These are phyloP conservation scores for Linum lewisii DNA, from an alignment of 345 rosid species.

Conservation along the genomic window DNA sequence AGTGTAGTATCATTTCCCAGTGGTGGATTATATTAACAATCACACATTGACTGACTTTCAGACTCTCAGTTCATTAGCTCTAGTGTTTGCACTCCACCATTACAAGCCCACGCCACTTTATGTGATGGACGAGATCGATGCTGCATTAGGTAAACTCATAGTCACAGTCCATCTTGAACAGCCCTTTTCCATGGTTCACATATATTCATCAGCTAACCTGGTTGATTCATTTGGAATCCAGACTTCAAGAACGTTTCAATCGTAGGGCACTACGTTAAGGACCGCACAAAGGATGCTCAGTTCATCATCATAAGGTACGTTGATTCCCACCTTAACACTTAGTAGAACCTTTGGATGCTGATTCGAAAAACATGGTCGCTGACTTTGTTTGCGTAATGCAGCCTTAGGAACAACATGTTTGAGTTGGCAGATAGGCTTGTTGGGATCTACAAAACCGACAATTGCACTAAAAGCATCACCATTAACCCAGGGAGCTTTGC, in stretches of 20 bases:
- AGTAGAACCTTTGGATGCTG: neutral
- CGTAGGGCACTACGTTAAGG: conserved; percentile 96
- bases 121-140: conserved; percentile 97
- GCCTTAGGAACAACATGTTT: conserved; percentile 97
- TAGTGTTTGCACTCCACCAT: conserved; percentile 96
- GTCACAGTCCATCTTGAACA: conserved; percentile 1
- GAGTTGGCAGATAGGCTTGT: conserved; percentile 92
- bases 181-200: neutral
- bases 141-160: conserved; percentile 67
- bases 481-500: conserved; percentile 81
- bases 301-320: conserved; percentile 83
- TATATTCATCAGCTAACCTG: neutral
- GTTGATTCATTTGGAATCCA: conserved; percentile 21
- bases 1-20: neutral
- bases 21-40: neutral
- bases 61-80: conserved; percentile 97
- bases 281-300: conserved; percentile 91
- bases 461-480: conserved; percentile 94
- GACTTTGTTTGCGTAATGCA: conserved; percentile 23
- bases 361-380: neutral
- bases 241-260: conserved; percentile 98
- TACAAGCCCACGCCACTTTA: conserved; percentile 98
- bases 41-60: conserved; percentile 21
- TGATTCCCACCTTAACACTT: neutral
- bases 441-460: conserved; percentile 93